Percentiles rank a stretch among this genome's conserved stretches.
phyloP scores from a whole-genome alignment of 768 basidiomycete species.

The Suillus ampliporus region DNA sequence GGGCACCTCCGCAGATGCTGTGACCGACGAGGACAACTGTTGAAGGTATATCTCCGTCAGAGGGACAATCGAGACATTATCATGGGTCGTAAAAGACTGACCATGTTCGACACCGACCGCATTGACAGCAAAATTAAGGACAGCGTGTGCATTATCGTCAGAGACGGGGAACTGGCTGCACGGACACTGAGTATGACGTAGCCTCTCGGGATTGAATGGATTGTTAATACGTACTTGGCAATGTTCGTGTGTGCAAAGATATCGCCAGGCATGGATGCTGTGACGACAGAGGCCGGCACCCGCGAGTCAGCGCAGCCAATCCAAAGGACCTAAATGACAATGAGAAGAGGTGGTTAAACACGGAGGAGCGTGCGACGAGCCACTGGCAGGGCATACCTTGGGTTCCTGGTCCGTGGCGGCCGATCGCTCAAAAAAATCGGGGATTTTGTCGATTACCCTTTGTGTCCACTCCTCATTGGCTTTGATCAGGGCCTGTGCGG shows the following conservation, averaged over 20 bases:
- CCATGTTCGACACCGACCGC: constrained; percentile 78
- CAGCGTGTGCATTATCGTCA: constrained; percentile 74
- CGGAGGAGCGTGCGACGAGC: not conserved
- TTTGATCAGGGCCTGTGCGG: constrained; percentile 37
- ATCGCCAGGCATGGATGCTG: constrained; percentile 76
- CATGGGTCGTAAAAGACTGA: constrained; percentile 55
- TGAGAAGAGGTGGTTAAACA: not conserved
- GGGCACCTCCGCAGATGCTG: constrained; percentile 78
- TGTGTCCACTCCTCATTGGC: constrained; percentile 74
- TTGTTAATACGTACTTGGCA: constrained; percentile 64
- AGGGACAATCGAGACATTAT: constrained; percentile 35
- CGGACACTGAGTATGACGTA: constrained; percentile 1
- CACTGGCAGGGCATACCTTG: constrained; percentile 53
- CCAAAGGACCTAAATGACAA: constrained; percentile 64
- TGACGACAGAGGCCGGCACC: constrained; percentile 82
- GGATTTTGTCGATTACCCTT: constrained; percentile 57
- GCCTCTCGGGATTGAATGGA: not conserved
- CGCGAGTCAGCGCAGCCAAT: constrained; percentile 88
- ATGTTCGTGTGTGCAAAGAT: constrained; percentile 90
- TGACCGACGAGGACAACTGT: constrained; percentile 84
- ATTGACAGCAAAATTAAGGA: constrained; percentile 77
- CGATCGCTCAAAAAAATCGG: constrained; percentile 64
- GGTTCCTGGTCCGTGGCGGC: constrained; percentile 66
- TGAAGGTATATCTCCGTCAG: constrained; percentile 6
- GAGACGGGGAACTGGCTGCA: constrained; percentile 72